Evolutionary conservation across 768 basidiomycete genomes (phyloP).

Genomic region (Infundibulicybe gibba): DNA sequence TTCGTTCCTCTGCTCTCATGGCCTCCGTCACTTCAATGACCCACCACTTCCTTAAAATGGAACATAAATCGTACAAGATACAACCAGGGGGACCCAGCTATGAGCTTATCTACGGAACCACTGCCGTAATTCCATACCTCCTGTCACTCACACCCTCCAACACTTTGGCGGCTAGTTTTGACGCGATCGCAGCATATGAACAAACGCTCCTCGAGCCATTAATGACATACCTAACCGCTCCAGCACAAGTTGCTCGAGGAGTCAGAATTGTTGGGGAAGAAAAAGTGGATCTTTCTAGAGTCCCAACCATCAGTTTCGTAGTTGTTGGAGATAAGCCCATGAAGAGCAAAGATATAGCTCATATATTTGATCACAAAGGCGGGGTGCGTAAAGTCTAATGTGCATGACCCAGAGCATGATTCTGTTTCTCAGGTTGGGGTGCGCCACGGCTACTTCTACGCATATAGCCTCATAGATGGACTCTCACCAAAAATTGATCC

Average conservation of each 20-base stretch:
- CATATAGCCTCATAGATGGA: conserved; percentile 55
- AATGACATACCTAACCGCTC: conserved; percentile 49
- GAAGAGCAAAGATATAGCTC: conserved; percentile 61
- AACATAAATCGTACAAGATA: conserved; percentile 52
- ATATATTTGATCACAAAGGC: conserved; percentile 58
- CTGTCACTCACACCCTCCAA: conserved; percentile 49
- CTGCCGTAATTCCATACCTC: conserved; percentile 61
- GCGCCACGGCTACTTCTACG: conserved; percentile 77
- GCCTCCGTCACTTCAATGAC: conserved; percentile 53
- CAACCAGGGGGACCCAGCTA: conserved; percentile 76
- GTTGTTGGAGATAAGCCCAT: conserved; percentile 55
- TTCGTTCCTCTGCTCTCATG: conserved; percentile 44
- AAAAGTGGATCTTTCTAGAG: conserved; percentile 34
- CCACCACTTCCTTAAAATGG: conserved; percentile 65
- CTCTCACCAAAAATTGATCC: conserved; percentile 54
- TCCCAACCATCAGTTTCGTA: conserved; percentile 72
- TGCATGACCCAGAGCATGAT: background rate
- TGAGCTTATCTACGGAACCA: conserved; percentile 60
- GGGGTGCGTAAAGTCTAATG: conserved; percentile 31
- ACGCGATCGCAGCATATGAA: conserved; percentile 59
- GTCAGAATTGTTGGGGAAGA: conserved; percentile 69
- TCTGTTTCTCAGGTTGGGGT: conserved; percentile 57
- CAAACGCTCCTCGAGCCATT: conserved; percentile 51
- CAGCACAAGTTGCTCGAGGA: conserved; percentile 48
- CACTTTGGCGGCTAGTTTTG: conserved; percentile 48